Percentiles rank a stretch among this genome's conserved stretches.
These are phyloP conservation scores for Echium plantagineum DNA, from an alignment of 257 asterid species.

Conservation along the genomic window DNA sequence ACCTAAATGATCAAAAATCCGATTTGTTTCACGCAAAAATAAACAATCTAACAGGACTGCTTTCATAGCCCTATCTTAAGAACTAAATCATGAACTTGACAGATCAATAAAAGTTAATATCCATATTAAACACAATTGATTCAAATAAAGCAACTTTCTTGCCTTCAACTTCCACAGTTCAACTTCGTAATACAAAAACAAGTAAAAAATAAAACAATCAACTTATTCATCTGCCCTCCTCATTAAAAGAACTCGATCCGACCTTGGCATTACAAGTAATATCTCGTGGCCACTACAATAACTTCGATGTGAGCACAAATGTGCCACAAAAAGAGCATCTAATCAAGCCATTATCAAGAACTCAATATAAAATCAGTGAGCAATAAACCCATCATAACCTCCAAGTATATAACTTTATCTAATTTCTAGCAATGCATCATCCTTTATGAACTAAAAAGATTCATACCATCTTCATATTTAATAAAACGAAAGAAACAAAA, in stretches of 20 bases:
- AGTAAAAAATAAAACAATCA: too few species aligned
- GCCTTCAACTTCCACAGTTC: not conserved
- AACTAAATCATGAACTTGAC: not conserved
- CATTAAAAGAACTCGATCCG: too few species aligned
- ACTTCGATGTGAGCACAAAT: too few species aligned
- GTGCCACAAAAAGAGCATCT: not conserved
- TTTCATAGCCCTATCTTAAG: not conserved
- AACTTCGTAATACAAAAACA: too few species aligned
- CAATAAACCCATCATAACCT: constrained; percentile 1
- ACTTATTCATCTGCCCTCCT: too few species aligned
- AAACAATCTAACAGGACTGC: too few species aligned
- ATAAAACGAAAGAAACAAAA: not conserved
- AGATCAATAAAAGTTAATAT: not conserved
- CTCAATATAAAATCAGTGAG: not conserved
- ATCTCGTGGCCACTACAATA: too few species aligned
- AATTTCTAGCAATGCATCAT: constrained; percentile 3
- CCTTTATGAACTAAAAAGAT: constrained; percentile 3
- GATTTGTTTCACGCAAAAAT: not conserved
- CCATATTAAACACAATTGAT: not conserved
- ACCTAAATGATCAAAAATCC: not conserved
- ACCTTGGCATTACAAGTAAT: too few species aligned
- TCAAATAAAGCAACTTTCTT: not conserved
- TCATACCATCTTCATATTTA: not conserved
- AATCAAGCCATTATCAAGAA: not conserved
- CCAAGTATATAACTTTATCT: not conserved